Base-by-base conservation (phyloP, 371 early-diverging fungal genomes). In the Mucor racemosus region DNA sequence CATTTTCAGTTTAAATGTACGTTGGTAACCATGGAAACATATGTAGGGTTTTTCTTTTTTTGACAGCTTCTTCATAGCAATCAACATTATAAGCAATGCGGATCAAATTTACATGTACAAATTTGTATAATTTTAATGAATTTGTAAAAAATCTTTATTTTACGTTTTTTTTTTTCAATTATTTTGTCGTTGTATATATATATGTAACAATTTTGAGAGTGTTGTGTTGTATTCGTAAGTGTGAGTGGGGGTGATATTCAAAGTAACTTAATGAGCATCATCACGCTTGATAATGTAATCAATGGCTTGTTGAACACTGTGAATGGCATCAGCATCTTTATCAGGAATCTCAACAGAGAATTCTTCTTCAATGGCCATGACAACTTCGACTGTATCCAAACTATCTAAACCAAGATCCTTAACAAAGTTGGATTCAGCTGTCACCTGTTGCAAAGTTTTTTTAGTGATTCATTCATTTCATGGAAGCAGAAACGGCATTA, bases 301-400 rank as follows among this genome's bases (percentile, higher is more conserved):
- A 35, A 97, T 89, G 60, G 97, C 98, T 72, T 96, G 90, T 64
- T 86, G 79, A 50, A 93, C 90, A 58, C 91, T 94, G 79, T 91
- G 85, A 82, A 99, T 97, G 71, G 93, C 90, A 79, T 99, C 99
- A 63, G 98, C 97, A 66, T 95, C 98, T 78, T 94, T 92, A 77
- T 99, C 99, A 58, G 97, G 92, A 74, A 99, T 93, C 83, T 99
- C 98, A 63, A 98, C 91, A 71, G 91, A 92, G 86, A 99, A 99
- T 79, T 99, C 99, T 74, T 99, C 98, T 85, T 99, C 99, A 69
- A 99, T 90, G 46, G 97, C 97, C 96, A 99, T 98, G 57, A 97
- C 95, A 63, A 98, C 96, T 84, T 99, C 99, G 40, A 98, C 97
- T 67, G 95, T 92, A 82, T 98, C 98, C 74, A 99, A 86, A 76